phyloP scores from a whole-genome alignment of 106 monocot species.

The Iris macrosiphon region DNA sequence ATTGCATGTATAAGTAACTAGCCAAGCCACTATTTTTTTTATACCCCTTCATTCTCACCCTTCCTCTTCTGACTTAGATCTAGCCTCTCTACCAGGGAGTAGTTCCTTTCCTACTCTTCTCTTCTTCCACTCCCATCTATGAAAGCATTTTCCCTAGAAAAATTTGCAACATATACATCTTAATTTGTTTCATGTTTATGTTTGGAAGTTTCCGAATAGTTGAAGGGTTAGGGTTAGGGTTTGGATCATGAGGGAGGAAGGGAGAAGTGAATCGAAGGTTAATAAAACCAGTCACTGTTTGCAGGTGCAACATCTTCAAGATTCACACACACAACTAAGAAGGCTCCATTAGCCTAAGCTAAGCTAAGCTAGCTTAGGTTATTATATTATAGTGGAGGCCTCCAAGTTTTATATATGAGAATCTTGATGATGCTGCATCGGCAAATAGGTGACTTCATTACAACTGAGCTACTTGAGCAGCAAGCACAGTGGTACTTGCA shows the following conservation, averaged over 20 bases:
- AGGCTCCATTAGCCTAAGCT: background rate
- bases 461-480: no score
- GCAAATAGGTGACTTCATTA: slow-evolving; percentile 9
- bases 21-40: background rate
- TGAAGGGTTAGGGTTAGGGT: background rate
- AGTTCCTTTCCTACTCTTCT: no score
- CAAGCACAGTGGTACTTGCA: no score
- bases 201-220: background rate
- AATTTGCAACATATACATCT: no score
- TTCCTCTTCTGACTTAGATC: background rate
- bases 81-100: no score
- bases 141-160: background rate
- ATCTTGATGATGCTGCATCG: slow-evolving; percentile 58
- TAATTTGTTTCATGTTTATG: no score
- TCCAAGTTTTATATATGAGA: slow-evolving; percentile 11
- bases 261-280: background rate
- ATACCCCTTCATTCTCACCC: background rate
- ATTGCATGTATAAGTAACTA: no score
- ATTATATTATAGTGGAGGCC: background rate
- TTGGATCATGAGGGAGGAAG: background rate
- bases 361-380: background rate
- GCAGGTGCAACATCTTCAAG: slow-evolving; percentile 44
- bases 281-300: slow-evolving; percentile 20
- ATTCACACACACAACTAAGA: slow-evolving; percentile 23
- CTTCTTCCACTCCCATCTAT: background rate